Evolutionary conservation across 1,284 basidiomycete genomes (phyloP), one percentile per base, ranked within the genome.

Genomic region (Xerocomus nothofagi): DNA sequence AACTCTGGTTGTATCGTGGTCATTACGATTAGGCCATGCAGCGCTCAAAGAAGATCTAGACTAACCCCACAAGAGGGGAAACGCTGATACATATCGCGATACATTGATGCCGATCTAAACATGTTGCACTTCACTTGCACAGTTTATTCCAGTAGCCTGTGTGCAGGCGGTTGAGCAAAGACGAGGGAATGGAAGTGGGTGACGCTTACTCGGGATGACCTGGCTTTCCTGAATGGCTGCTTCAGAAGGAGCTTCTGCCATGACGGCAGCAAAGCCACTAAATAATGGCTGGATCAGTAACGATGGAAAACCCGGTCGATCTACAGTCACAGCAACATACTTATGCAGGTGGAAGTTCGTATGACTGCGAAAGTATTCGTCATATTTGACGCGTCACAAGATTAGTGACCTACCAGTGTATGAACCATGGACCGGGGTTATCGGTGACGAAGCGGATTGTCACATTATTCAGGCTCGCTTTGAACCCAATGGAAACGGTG

Each of bases 371-470:
- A 17, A 14, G 29, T 6, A 4, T 18, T 21, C n/a, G 20, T 38
- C 44, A 38, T n/a, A 17, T 14, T 23, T 23, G 33, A 27, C 11
- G 21, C 20, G 14, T 21, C 26, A 41, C 24, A 37, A 48, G 30
- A 20, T 20, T 34, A 4, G n/a, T 21, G 6, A 37, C 51, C 45
- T 24, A 51, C 61, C 60, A 63, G 29, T 64, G 64, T 42, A 66
- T 43, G 21, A 60, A 56, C 61, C 55, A 69, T 31, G 63, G 65
- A 9, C 61, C 67, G 2, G 63, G 56, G 39, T 70, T 68, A 38
- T 67, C 57, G 6, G 66, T 70, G 17, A 54, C 47, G 47, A 70
- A 69, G 6, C 69, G 59, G 40, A 70, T 58, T 0, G 63, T 71
- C 18, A 72, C 66, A 10, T 61, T 59, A 33, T 66, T 65, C 8